Percentiles rank a stretch among this genome's conserved stretches.
Conservation (phyloP, 2,329 filamentous ascomycete genomes). For the Verticillium zaregamsianum region DNA sequence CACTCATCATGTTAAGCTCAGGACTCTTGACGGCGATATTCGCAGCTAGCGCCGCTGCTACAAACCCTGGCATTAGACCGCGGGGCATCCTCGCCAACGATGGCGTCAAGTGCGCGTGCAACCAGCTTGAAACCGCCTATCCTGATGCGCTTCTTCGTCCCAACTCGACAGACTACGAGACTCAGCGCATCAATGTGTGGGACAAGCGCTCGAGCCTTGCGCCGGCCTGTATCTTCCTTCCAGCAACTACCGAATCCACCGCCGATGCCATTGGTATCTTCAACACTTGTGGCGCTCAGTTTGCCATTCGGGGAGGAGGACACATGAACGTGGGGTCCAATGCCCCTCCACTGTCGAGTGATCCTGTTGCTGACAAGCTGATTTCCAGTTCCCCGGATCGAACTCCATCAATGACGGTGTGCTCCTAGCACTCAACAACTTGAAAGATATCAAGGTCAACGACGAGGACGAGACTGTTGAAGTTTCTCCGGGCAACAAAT, state of each 20-base stretch:
- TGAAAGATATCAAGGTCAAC: constrained; percentile 11
- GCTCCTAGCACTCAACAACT: constrained; percentile 14
- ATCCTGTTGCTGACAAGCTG: not conserved
- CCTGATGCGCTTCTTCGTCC: constrained; percentile 2
- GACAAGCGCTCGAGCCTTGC: constrained; percentile 4
- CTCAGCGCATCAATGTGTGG: constrained; percentile 7
- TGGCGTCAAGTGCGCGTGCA: constrained; percentile 1
- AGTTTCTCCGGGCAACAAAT: constrained; percentile 17
- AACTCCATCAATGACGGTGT: constrained; percentile 19
- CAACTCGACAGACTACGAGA: constrained; percentile 5
- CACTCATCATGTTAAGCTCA: not conserved
- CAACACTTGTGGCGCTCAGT: constrained; percentile 13
- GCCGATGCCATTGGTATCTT: constrained; percentile 5
- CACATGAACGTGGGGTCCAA: constrained; percentile 16
- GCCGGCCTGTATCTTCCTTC: constrained; percentile 5
- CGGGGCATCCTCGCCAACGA: constrained; percentile 1
- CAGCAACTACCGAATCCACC: not conserved
- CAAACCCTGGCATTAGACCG: not conserved
- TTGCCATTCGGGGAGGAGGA: constrained; percentile 19
- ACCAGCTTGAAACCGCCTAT: constrained; percentile 1
- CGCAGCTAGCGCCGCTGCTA: not conserved
- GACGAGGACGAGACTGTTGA: constrained; percentile 9
- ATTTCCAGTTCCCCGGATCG: constrained; percentile 15
- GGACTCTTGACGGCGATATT: not conserved
- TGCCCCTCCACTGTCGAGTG: accelerated